Percentiles rank a stretch among this genome's conserved stretches.
Evolutionary conservation across 2,329 filamentous ascomycete genomes (phyloP).

Genomic region (Blastomyces parvus): DNA sequence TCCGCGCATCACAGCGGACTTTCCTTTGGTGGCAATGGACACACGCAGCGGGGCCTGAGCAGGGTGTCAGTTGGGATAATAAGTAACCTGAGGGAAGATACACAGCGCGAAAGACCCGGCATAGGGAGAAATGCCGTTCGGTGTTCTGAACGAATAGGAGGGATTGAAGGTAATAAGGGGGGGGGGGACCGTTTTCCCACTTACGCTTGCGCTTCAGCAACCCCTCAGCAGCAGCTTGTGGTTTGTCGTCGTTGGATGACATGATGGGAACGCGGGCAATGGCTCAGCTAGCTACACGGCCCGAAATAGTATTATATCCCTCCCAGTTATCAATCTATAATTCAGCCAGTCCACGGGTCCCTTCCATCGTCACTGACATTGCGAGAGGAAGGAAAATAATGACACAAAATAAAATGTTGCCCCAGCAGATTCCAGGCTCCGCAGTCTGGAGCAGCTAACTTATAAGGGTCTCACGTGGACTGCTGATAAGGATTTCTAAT

Average conservation of each 20-base stretch:
- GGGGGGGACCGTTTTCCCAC: background rate
- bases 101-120: background rate
- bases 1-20: constrained; percentile 43
- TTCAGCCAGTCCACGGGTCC: background rate
- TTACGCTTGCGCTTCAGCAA: constrained; percentile 16
- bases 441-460: background rate
- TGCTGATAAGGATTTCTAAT: background rate
- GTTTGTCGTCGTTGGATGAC: constrained; percentile 14
- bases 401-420: constrained; percentile 2
- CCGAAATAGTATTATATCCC: background rate
- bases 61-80: background rate
- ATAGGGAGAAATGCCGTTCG: background rate
- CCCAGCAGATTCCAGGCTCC: background rate
- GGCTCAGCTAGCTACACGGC: too few species aligned
- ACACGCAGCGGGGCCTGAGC: constrained; percentile 37
- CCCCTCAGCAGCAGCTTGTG: constrained; percentile 12
- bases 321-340: background rate
- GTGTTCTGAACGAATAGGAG: constrained; percentile 2
- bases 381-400: background rate
- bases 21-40: constrained; percentile 44
- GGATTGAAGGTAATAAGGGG: background rate
- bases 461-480: background rate
- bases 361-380: background rate
- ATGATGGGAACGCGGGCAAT: background rate
- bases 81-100: background rate